Evolutionary conservation across 495 filamentous ascomycete genomes (phyloP).

Genomic region (Venustampulla echinocandica): DNA sequence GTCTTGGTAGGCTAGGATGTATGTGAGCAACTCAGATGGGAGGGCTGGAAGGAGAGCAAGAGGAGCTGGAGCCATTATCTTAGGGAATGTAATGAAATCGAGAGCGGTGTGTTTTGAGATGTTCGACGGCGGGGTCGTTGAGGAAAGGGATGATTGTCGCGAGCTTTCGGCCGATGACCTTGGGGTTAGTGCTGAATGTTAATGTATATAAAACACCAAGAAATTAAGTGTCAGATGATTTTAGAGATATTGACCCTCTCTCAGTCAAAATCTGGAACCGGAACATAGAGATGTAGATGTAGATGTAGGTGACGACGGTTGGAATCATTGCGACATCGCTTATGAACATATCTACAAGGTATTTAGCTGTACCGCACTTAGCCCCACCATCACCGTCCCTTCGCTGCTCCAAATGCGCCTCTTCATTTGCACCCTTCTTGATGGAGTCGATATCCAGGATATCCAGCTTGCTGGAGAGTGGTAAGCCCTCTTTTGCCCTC

Average conservation of each 20-base stretch:
- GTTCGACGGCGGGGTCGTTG: neutral
- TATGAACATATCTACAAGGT: no score
- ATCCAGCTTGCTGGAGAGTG: constrained; percentile 85
- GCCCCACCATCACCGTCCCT: constrained; percentile 14
- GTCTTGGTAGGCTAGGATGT: constrained; percentile 49
- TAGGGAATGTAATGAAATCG: neutral
- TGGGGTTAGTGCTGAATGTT: constrained; percentile 17
- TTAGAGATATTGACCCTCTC: no score
- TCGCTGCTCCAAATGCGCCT: constrained; percentile 13
- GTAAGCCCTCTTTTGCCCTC: constrained; percentile 35
- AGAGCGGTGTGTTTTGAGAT: neutral
- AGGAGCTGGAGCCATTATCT: constrained; percentile 10
- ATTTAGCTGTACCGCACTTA: no score
- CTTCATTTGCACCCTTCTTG: constrained; percentile 5
- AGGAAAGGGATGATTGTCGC: neutral
- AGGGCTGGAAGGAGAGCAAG: constrained; percentile 37
- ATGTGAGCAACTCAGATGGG: constrained; percentile 53
- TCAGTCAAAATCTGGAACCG: no score
- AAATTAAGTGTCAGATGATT: no score
- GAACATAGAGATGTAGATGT: no score
- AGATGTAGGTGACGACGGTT: no score
- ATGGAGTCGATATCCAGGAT: constrained; percentile 98
- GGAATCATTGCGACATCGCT: no score
- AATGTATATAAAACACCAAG: constrained; percentile 5
- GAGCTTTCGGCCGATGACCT: neutral